Evolutionary conservation across 2,329 filamentous ascomycete genomes (phyloP), one percentile per base, ranked within the genome.

Genomic region (Calonectria honghensis): DNA sequence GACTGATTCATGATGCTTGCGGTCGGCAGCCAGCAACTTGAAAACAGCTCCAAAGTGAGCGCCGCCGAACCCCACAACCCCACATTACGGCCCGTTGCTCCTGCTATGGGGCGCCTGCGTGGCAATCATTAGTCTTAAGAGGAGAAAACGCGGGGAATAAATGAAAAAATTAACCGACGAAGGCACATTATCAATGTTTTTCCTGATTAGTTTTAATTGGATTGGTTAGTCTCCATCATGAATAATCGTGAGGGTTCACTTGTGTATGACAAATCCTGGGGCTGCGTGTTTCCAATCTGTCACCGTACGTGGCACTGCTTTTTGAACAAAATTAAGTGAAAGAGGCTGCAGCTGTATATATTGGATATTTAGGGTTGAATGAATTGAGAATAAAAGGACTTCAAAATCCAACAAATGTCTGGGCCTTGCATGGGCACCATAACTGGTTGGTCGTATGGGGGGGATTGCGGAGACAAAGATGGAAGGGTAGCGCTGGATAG

Each of bases 211-310:
- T 0, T 16, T 41, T 20, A 41, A 10, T 27, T 14, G 24, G 1
- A 20, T 54, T 20, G 7, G n/a, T 54, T n/a, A 18, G 29, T 20
- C 6, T 29, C 11, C 13, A 41, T 9, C 35, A 61, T 41, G 35
- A 41, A 24, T 24, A 59, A 35, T 27, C 14, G 32, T 24, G 92
- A 94, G 75, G 93, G 94, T 78, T 84, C 82, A 0, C 87, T 95
- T 35, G 91, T 91, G 0, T 95, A 94, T 75, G 92, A 93, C 64
- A 94, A 96, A 81, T 94, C 94, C 0, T 95, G 93, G 93, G 93
- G 92, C 0, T 95, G 94, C 93, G 95, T 95, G 93, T 92, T 94
- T 80, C 94, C 94, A 0, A 90, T 91, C 0, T 87, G 93, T 4
- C 94, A 95, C 93, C 93, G 0, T 93, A 93, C 66, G 93, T 92